phyloP scores from a whole-genome alignment of 306 rosid species.

The Citrullus amarus region DNA sequence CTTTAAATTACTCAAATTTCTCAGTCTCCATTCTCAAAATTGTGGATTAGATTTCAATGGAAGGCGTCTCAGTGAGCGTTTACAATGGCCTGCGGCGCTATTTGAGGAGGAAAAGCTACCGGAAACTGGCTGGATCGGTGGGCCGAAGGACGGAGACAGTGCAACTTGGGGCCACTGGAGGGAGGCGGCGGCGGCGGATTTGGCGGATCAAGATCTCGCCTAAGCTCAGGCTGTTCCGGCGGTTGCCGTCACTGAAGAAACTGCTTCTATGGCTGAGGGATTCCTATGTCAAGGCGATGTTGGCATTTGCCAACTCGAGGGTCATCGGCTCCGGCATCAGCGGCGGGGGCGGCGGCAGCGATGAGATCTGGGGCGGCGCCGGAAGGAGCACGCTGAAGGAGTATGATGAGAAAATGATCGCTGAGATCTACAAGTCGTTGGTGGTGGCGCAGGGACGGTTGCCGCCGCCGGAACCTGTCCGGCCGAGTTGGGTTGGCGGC shows the following conservation, averaged over 20 bases:
- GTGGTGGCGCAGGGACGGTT: slow-evolving; percentile 32
- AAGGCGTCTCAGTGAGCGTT: slow-evolving; percentile 32
- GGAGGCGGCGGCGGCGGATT: slow-evolving; percentile 11
- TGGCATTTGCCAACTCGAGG: slow-evolving; percentile 50
- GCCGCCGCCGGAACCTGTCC: slow-evolving; percentile 19
- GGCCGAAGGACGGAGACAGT: slow-evolving; percentile 15
- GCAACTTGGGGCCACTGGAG: slow-evolving; percentile 18
- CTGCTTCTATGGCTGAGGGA: slow-evolving; percentile 61
- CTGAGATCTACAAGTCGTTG: slow-evolving; percentile 51
- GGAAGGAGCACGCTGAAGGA: slow-evolving; percentile 39
- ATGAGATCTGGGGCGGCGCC: slow-evolving; percentile 7
- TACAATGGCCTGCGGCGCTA: slow-evolving; percentile 33
- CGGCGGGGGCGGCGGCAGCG: not conserved
- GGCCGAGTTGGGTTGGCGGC: slow-evolving; percentile 5
- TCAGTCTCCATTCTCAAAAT: not conserved
- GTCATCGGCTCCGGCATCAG: slow-evolving; percentile 26
- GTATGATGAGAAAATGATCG: slow-evolving; percentile 61
- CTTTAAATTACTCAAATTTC: not conserved
- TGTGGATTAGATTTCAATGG: slow-evolving; percentile 21
- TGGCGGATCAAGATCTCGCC: slow-evolving; percentile 49
- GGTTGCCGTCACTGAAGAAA: slow-evolving; percentile 47
- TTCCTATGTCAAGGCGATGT: slow-evolving; percentile 57
- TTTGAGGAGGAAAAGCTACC: slow-evolving; percentile 42
- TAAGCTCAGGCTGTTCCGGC: slow-evolving; percentile 25
- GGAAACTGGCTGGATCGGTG: slow-evolving; percentile 22